Conservation (phyloP, 495 filamentous ascomycete species). For the Neurospora sublineolata region DNA sequence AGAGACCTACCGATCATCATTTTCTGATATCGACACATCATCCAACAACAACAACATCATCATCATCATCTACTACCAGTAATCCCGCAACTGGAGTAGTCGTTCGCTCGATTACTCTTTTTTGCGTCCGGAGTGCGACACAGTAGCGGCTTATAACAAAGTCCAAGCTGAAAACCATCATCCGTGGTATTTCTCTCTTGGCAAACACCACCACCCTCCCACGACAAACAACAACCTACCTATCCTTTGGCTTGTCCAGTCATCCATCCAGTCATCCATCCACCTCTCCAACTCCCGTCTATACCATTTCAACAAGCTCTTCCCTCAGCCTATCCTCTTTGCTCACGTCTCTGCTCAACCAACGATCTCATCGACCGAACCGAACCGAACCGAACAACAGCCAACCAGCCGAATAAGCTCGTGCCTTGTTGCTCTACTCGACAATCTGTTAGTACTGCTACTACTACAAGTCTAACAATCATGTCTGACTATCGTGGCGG, state of each 20-base stretch:
- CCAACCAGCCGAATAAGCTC: not conserved
- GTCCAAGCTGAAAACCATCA: not conserved
- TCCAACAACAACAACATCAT: not conserved
- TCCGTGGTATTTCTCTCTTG: not conserved
- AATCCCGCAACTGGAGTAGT: not conserved
- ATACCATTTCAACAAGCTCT: not conserved
- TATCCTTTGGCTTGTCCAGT: not conserved
- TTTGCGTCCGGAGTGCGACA: not conserved
- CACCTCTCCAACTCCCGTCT: not conserved
- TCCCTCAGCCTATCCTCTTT: not conserved
- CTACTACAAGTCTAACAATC: not conserved
- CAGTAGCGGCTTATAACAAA: not conserved
- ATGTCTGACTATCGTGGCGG: slow-evolving; percentile 8
- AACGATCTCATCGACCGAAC: not conserved
- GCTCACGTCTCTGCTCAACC: not conserved
- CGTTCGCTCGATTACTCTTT: not conserved
- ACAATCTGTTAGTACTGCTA: not conserved
- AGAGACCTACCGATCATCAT: not conserved
- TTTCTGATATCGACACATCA: not conserved
- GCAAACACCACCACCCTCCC: not conserved
- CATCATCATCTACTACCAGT: not conserved
- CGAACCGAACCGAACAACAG: not conserved
- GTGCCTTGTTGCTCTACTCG: not conserved
- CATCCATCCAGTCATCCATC: not conserved
- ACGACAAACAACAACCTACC: not conserved